These are phyloP conservation scores for Phaeosphaeriaceae sp. DNA, from an alignment of 2,329 filamentous ascomycete species.

Conservation along the genomic window DNA sequence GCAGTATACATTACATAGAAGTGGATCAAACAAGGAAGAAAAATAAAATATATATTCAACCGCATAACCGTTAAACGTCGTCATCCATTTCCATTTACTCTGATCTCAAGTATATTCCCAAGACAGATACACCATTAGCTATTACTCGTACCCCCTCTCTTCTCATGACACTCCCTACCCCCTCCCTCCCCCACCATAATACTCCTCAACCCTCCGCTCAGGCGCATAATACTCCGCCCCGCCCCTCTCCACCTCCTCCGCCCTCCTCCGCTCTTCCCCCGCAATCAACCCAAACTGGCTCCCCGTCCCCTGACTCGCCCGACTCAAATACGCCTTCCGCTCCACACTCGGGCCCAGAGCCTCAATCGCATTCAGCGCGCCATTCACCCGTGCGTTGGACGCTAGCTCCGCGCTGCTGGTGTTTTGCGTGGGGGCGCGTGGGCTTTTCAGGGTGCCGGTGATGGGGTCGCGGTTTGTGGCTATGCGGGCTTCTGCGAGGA, in stretches of 20 bases:
- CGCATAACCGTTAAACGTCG: no score
- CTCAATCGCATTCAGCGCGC: no score
- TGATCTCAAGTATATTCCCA: background rate
- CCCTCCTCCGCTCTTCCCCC: slow-evolving; percentile 15
- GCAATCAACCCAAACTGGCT: slow-evolving; percentile 21
- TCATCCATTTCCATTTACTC: background rate
- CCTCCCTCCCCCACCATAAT: slow-evolving; percentile 21
- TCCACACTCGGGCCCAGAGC: no score
- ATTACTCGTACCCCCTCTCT: no score
- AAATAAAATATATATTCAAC: no score
- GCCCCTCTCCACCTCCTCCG: slow-evolving; percentile 16
- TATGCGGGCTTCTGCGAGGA: slow-evolving; percentile 29
- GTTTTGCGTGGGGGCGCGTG: no score
- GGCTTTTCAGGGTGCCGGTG: slow-evolving; percentile 20
- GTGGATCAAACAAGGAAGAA: background rate
- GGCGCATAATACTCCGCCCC: slow-evolving; percentile 32
- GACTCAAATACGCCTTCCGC: no score
- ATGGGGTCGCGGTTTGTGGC: slow-evolving; percentile 23
- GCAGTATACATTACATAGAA: background rate
- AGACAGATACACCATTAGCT: no score
- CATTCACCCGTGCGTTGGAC: background rate
- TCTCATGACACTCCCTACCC: no score
- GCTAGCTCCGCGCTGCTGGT: background rate
- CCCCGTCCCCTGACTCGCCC: slow-evolving; percentile 10
- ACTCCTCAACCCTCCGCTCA: slow-evolving; percentile 24